Evolutionary conservation across 2,329 filamentous ascomycete genomes (phyloP), one percentile per base, ranked within the genome.

Genomic region (Setomelanomma holmii): DNA sequence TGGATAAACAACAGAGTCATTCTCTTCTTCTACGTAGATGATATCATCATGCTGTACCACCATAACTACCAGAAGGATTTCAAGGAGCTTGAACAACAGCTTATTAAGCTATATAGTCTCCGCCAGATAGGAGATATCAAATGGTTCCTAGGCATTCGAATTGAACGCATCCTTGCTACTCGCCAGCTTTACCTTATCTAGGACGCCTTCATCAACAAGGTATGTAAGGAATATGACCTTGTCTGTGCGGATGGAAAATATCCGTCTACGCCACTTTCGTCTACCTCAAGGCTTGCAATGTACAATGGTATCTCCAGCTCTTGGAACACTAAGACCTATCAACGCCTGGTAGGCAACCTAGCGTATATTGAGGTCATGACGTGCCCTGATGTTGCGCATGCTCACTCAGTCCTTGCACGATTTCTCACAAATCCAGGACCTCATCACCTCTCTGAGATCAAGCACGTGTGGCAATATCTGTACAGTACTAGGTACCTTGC

Each of bases 51-150:
- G n/a, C n/a, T n/a, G n/a, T n/a, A n/a, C n/a, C n/a, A n/a, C n/a
- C n/a, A n/a, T n/a, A n/a, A n/a, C n/a, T n/a, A n/a, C n/a, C n/a
- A n/a, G n/a, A n/a, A n/a, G n/a, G n/a, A n/a, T n/a, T n/a, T n/a
- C n/a, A n/a, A n/a, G n/a, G n/a, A n/a, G n/a, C n/a, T n/a, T n/a
- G n/a, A n/a, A n/a, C n/a, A n/a, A n/a, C n/a, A n/a, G n/a, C n/a
- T 40, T 40, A 22, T 40, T 21, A 17, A 40, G 38, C 38, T 40
- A n/a, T 40, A 40, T 14, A 40, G 22, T 19, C 38, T 40, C 38
- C 14, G 38, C 14, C 19, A 40, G 22, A 40, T 40, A 6, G 38
- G 38, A n/a, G 17, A 40, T 40, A 19, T 40, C 19, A 40, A 40
- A 21, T 40, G 38, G 38, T 40, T 40, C 19, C 38, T 40, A 7